phyloP scores from a whole-genome alignment of 2,329 filamentous ascomycete genomes.

The Aureobasidium sp. region DNA sequence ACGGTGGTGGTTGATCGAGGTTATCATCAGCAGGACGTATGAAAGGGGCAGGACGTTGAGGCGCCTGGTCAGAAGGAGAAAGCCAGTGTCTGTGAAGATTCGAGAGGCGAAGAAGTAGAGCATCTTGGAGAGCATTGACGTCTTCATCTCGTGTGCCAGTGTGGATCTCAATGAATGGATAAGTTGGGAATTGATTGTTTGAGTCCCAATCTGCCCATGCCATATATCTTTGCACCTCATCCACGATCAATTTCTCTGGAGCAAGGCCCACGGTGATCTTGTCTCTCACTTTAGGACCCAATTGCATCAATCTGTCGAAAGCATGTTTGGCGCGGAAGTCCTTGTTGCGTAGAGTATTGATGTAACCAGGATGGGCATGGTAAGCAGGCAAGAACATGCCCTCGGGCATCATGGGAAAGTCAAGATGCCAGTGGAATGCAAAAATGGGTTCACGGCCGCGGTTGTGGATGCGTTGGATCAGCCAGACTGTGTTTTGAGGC shows the following conservation, averaged over 20 bases:
- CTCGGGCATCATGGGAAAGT: conserved; percentile 46
- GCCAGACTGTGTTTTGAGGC: conserved; percentile 42
- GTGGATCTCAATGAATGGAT: conserved; percentile 40
- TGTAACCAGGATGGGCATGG: conserved; percentile 27
- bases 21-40: background rate
- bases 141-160: conserved; percentile 31
- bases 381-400: conserved; percentile 34
- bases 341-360: conserved; percentile 32
- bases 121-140: conserved; percentile 31
- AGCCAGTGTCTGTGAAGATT: background rate
- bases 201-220: conserved; percentile 45
- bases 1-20: conserved; percentile 28
- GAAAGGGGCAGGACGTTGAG: conserved; percentile 1
- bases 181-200: conserved; percentile 14
- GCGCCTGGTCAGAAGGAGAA: conserved; percentile 14
- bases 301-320: conserved; percentile 39
- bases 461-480: conserved; percentile 45
- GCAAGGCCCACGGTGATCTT: conserved; percentile 30
- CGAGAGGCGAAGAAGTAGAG: background rate
- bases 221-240: conserved; percentile 35
- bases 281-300: conserved; percentile 45
- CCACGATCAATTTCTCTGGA: conserved; percentile 27
- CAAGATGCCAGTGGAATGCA: conserved; percentile 41
- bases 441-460: conserved; percentile 50
- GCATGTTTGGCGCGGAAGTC: conserved; percentile 45